Evolutionary conservation across 116 monocot species (phyloP), one percentile per base, ranked within the genome.

Genomic region (Phalaenopsis hybrid): DNA sequence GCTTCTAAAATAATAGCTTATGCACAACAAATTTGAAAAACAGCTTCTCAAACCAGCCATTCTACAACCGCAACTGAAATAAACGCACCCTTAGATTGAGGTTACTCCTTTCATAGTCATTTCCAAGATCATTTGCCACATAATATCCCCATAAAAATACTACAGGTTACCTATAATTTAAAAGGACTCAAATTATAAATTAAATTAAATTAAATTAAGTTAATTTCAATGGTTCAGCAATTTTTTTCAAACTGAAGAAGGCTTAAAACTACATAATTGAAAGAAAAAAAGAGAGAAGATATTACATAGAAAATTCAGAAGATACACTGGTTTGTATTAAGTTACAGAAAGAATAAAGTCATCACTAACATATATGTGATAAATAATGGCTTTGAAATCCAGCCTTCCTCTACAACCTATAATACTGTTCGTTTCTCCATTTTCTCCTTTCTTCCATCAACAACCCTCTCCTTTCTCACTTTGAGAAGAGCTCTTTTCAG

Each of bases 291-390:
- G n/a, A 67, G 25, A 7, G 23, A 28, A 67, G 28, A 28, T 8
- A 28, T 67, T 67, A 67, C 28, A 75, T 44, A 44, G 44, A 44
- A 75, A 41, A 7, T 75, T n/a, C 49, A 46, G 9, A n/a, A 65
- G 7, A 65, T 51, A n/a, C 21, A 48, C 31, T 46, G 49, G 21
- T 21, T 10, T 25, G 11, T 77, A 33, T 78, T 41, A 78, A 21
- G 31, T 34, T 57, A 78, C 78, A 78, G 78, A 78, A 78, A 57
- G 78, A 57, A 57, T 33, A 49, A 57, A 10, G 31, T 5, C 57
- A 50, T 5, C 28, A 57, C 12, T 3, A 78, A 4, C 6, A 57
- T 20, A 78, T 17, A 55, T 37, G 0, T 13, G 46, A 7, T 33
- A 31, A n/a, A 77, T 77, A 16, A 18, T 48, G 46, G 44, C 18